These are phyloP conservation scores for Tetrapisispora nanseiensis DNA, from an alignment of 805 yeast species.

Conservation along the genomic window DNA sequence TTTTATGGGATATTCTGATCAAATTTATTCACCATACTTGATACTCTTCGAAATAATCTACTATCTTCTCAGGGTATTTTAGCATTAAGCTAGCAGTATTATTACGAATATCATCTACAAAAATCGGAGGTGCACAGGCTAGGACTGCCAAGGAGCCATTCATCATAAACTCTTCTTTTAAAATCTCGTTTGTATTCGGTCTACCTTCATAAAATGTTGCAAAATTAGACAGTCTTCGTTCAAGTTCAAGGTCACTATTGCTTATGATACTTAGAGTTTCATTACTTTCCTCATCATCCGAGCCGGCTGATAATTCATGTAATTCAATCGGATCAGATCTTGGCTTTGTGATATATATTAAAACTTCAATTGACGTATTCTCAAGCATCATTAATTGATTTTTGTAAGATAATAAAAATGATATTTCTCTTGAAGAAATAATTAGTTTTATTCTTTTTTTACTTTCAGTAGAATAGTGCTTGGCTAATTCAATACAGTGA, in stretches of 20 bases:
- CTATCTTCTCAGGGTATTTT: conserved; percentile 35
- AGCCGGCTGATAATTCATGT: background rate
- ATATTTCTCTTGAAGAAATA: conserved; percentile 10
- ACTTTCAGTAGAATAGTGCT: conserved; percentile 1
- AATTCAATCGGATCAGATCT: background rate
- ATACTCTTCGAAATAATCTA: conserved; percentile 66
- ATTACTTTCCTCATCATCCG: conserved; percentile 1
- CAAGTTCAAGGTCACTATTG: background rate
- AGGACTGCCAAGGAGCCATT: conserved; percentile 41
- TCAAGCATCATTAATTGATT: conserved; percentile 11
- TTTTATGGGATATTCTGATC: background rate
- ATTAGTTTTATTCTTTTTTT: conserved; percentile 10
- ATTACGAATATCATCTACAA: conserved; percentile 50
- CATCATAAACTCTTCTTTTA: conserved; percentile 31
- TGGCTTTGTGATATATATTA: conserved; percentile 12
- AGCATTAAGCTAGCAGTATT: conserved; percentile 34
- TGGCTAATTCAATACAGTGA: conserved; percentile 33
- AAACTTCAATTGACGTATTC: conserved; percentile 10
- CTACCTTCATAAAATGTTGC: conserved; percentile 35
- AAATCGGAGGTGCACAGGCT: conserved; percentile 52
- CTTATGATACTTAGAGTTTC: background rate
- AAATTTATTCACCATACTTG: conserved; percentile 48
- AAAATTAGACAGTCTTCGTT: conserved; percentile 13
- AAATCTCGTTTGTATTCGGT: conserved; percentile 36
- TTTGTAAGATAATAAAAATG: conserved; percentile 14